Percentiles rank a stretch among this genome's conserved stretches.
Conservation (phyloP, 2,329 filamentous ascomycete genomes). For the Fusarium kyushuense region DNA sequence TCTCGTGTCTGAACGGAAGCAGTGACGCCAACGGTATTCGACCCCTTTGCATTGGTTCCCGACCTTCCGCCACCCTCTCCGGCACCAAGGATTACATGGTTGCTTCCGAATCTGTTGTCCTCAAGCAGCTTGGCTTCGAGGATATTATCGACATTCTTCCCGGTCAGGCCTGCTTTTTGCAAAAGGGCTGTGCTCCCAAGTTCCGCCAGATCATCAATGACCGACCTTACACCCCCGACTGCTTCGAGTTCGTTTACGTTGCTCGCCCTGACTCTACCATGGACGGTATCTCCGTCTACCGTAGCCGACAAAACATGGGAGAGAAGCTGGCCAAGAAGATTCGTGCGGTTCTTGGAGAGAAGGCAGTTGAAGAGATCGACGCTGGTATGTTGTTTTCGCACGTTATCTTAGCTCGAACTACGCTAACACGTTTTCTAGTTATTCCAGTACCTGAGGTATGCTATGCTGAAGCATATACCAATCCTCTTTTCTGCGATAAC, state of each 20-base stretch:
- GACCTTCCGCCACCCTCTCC: slow-evolving; percentile 72
- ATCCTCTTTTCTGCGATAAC: not conserved
- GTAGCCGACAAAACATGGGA: slow-evolving; percentile 88
- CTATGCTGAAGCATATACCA: not conserved
- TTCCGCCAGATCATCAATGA: slow-evolving; percentile 80
- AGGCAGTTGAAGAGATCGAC: slow-evolving; percentile 81
- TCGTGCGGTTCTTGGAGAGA: slow-evolving; percentile 72
- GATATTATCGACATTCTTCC: slow-evolving; percentile 83
- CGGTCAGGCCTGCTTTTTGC: slow-evolving; percentile 86
- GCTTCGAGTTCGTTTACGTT: slow-evolving; percentile 74
- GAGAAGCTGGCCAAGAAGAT: slow-evolving; percentile 81
- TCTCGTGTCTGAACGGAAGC: slow-evolving; percentile 61
- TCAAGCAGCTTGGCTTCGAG: slow-evolving; percentile 83
- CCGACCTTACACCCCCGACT: slow-evolving; percentile 80
- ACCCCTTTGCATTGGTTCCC: slow-evolving; percentile 81
- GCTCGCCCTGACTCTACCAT: slow-evolving; percentile 84
- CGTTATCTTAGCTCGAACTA: not conserved
- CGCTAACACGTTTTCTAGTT: slow-evolving; percentile 23
- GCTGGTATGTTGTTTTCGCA: slow-evolving; percentile 54
- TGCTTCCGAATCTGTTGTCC: slow-evolving; percentile 87
- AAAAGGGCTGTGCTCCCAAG: slow-evolving; percentile 79
- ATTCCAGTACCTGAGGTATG: slow-evolving; percentile 65
- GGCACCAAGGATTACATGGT: slow-evolving; percentile 86
- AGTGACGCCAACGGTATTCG: slow-evolving; percentile 74
- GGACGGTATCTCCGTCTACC: slow-evolving; percentile 88